phyloP scores from a whole-genome alignment of 1,284 basidiomycete species.

The Boletus mariae region DNA sequence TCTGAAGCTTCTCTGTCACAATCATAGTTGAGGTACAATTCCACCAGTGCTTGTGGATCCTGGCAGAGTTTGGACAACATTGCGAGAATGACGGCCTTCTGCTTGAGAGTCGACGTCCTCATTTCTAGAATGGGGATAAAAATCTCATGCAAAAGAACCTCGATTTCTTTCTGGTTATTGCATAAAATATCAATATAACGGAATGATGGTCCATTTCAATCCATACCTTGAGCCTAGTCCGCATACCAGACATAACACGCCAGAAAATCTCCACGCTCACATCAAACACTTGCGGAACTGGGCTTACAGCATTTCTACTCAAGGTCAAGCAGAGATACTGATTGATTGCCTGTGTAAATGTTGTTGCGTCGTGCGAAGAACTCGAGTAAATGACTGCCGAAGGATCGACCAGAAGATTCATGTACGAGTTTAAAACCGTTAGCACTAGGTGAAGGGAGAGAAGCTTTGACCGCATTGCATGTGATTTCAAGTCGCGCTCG shows the following conservation, averaged over 20 bases:
- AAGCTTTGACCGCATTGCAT: constrained; percentile 93
- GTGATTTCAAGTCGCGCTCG: constrained; percentile 89
- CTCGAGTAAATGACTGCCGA: constrained; percentile 85
- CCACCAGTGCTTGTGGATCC: constrained; percentile 93
- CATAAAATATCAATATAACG: constrained; percentile 3
- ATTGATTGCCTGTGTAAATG: constrained; percentile 88
- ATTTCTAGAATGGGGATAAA: constrained; percentile 99
- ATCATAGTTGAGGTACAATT: constrained; percentile 97
- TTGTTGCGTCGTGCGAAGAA: constrained; percentile 80
- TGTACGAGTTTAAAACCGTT: constrained; percentile 88
- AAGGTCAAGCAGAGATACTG: constrained; percentile 93
- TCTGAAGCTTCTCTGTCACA: constrained; percentile 90
- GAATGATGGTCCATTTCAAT: neutral
- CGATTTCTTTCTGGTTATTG: constrained; percentile 88
- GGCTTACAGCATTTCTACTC: constrained; percentile 93
- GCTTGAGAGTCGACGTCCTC: constrained; percentile 92
- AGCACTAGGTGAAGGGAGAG: constrained; percentile 91
- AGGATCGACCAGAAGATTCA: constrained; percentile 85
- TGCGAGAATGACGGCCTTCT: constrained; percentile 86
- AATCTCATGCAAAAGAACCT: constrained; percentile 96
- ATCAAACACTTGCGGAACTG: constrained; percentile 96
- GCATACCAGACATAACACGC: constrained; percentile 90
- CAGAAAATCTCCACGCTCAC: constrained; percentile 98
- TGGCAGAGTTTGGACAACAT: constrained; percentile 87
- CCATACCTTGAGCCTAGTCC: constrained; percentile 88